Evolutionary conservation across 2,329 filamentous ascomycete genomes (phyloP), one percentile per base, ranked within the genome.

Genomic region (Claviceps citrina): DNA sequence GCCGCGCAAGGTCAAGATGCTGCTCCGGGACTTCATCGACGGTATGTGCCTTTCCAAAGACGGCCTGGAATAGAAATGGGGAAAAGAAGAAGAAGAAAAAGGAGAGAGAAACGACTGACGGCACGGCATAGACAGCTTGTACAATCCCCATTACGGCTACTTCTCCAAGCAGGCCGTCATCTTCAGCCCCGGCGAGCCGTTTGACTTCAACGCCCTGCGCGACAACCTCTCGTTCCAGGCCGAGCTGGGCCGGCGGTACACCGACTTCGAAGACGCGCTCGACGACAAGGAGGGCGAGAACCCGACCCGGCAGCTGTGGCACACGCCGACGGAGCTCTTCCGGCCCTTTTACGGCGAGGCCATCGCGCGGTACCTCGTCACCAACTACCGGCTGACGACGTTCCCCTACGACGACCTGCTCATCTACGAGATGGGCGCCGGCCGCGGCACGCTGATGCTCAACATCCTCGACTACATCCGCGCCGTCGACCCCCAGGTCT

Each of bases 391-490:
- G 57, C 76, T 95, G 57, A 84, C 84, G 33, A 76, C 85, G 41
- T 96, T 91, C 58, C 91, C 91, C 2, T 95, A 96, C 66, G 80
- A 95, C 61, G 91, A 98, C 61, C 73, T 98, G 39, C 84, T 93
- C 52, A 93, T 98, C 59, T 98, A 95, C 71, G 91, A 98, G 60
- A 93, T 98, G 82, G 91, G 91, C 39, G 91, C 91, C 30, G 91
- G 91, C 51, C 89, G 94, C 53, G 91, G 91, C 46, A 98, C 93
- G 0, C 73, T 98, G 56, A 98, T 98, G 91, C 71, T 91, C 56
- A 98, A 98, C 60, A 87, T 98, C 43, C 72, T 98, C 45, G 89
- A 98, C 67, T 94, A 93, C 60, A 93, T 98, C 58, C 83, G 87
- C 46, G 80, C 84, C 48, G 71, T 79, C 33, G 84, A 96, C 52